phyloP scores from a whole-genome alignment of 139 green algal genomes.

The Coelastrella sp. region DNA sequence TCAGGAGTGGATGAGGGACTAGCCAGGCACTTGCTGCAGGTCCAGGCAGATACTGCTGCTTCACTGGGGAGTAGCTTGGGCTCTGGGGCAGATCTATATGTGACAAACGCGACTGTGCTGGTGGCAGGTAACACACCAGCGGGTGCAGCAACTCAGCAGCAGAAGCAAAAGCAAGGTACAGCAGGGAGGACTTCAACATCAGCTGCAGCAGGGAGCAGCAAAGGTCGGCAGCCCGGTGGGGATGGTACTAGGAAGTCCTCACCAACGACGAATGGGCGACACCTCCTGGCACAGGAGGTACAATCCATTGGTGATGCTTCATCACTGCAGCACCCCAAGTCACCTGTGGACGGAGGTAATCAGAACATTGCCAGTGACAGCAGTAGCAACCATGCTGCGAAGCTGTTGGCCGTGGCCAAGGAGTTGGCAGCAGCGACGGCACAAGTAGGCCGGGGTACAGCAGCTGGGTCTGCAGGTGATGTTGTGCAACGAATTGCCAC shows the following conservation, averaged over 20 bases:
- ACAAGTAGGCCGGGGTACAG: not conserved
- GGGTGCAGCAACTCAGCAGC: not conserved
- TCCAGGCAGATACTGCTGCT: slow-evolving; percentile 2
- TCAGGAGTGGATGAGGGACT: not conserved
- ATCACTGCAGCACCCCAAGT: no score
- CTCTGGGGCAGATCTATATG: slow-evolving; percentile 31
- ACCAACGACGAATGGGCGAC: no score
- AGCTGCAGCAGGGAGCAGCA: not conserved
- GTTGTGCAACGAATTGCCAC: not conserved
- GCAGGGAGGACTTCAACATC: not conserved
- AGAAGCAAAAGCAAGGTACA: not conserved
- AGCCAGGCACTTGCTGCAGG: slow-evolving; percentile 1
- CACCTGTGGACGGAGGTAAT: no score
- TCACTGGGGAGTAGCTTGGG: not conserved
- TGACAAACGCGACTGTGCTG: slow-evolving; percentile 36
- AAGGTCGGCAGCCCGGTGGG: no score
- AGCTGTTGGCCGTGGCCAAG: not conserved
- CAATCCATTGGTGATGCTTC: no score
- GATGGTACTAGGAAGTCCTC: no score
- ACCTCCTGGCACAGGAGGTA: not conserved
- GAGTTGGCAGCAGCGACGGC: not conserved
- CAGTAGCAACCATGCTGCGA: no score
- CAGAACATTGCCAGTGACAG: no score
- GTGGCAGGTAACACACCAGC: not conserved
- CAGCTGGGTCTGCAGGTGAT: not conserved